Evolutionary conservation across 192 early-diverging fungal species (phyloP).

Genomic region (Coemansia sp.): DNA sequence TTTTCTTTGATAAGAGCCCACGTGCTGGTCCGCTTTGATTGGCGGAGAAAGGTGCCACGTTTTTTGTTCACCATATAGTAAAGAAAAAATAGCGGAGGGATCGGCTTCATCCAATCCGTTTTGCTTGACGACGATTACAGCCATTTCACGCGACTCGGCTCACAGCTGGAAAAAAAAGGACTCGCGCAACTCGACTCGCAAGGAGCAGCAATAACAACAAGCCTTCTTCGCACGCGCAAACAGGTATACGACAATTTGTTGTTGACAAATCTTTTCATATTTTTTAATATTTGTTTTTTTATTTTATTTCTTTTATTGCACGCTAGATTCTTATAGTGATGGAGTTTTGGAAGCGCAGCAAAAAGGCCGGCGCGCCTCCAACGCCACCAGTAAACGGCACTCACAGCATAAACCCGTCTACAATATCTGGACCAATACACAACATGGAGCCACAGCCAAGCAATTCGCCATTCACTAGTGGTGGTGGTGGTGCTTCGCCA

Average conservation of each 20-base stretch:
- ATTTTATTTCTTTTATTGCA: too few relatives aligned
- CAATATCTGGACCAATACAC: conserved; percentile 55
- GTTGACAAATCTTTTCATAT: neutral
- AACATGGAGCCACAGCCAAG: conserved; percentile 33
- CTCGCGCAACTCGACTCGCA: neutral
- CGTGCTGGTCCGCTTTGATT: conserved; percentile 25
- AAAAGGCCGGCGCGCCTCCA: conserved; percentile 37
- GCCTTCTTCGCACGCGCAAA: too few relatives aligned
- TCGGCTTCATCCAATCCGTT: too few relatives aligned
- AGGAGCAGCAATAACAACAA: too few relatives aligned
- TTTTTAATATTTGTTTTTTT: neutral
- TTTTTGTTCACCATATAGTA: too few relatives aligned
- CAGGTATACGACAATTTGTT: too few relatives aligned
- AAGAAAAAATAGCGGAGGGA: too few relatives aligned
- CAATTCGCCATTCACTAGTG: neutral
- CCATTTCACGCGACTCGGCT: neutral
- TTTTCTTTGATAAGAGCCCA: neutral
- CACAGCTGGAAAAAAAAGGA: neutral
- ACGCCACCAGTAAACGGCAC: neutral
- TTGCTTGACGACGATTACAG: neutral
- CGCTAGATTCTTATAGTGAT: conserved; percentile 16
- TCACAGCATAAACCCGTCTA: conserved; percentile 29
- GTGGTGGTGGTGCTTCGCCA: conserved; percentile 5
- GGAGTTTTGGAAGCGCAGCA: conserved; percentile 58
- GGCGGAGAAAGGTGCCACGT: conserved; percentile 21